Evolutionary conservation across 495 filamentous ascomycete genomes (phyloP).

Genomic region (Sporormia fimetaria): DNA sequence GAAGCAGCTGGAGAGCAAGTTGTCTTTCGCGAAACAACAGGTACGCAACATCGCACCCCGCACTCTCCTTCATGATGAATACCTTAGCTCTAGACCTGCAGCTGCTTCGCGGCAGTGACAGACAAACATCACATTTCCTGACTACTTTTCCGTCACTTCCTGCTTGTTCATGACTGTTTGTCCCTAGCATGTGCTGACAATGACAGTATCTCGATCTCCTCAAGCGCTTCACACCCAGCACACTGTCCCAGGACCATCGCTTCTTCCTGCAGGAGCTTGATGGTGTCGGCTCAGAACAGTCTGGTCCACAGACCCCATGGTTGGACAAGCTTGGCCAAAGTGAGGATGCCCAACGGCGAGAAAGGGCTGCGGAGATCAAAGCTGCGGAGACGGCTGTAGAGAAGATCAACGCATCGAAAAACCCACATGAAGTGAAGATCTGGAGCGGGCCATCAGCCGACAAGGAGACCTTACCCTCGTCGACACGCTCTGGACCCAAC

Average conservation of each 20-base stretch:
- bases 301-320: conserved; percentile 6
- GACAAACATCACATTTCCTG: conserved; percentile 33
- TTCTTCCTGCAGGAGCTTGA: conserved; percentile 15
- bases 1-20: conserved; percentile 30
- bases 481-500: conserved; percentile 15
- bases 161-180: background rate
- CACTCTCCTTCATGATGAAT: conserved; percentile 43
- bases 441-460: conserved; percentile 37
- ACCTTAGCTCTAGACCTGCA: conserved; percentile 63
- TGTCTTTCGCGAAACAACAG: conserved; percentile 31
- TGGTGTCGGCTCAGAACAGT: background rate
- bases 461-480: conserved; percentile 34
- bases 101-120: conserved; percentile 43
- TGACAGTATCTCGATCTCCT: conserved; percentile 30
- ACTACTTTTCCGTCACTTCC: background rate
- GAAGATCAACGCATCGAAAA: background rate
- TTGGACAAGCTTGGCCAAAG: conserved; percentile 15
- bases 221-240: conserved; percentile 24
- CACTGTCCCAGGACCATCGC: conserved; percentile 16
- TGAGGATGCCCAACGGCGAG: conserved; percentile 10
- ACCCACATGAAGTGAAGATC: conserved; percentile 27
- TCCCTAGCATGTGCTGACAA: conserved; percentile 18
- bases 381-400: conserved; percentile 14
- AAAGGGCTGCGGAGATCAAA: conserved; percentile 10
- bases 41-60: conserved; percentile 18